Evolutionary conservation across 2,329 filamentous ascomycete genomes (phyloP), one percentile per base, ranked within the genome.

Genomic region (Sphaerostilbella broomeana): DNA sequence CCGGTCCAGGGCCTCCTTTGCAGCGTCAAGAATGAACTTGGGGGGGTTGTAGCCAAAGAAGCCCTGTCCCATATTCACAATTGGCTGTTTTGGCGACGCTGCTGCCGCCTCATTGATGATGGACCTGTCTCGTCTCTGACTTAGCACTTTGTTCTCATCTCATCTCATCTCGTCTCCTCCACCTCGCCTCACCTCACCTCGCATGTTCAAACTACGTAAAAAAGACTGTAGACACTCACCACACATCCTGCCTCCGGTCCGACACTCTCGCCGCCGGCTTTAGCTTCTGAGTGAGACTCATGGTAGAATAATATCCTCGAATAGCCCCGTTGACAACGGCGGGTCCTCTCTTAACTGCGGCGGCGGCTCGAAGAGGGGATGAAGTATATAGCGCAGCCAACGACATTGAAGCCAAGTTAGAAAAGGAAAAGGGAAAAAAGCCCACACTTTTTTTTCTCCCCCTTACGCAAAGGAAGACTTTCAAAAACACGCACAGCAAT

Each of bases 21-120:
- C 92, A 28, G 92, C 92, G 52, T 95, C 77, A 48, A 95, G 70
- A 48, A 95, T 87, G 62, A 95, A 97, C 24, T 81, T 64, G 6
- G 90, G 90, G 41, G 90, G 90, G 58, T 97, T 97, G 64, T 97
- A 97, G 43, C 90, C 90, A 52, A 87, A 89, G 51, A 87, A 87
- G 39, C 76, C 76, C 57, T 79, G 75, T 19, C 76, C 77, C 68
- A 80, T 70, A 51, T 81, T 81, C 45, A 81, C 70, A 47, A 81
- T 79, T 43, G 77, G 76, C 57, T 79, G 75, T 43, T 70, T 73
- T 13, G 76, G 75, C 18, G 76, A 79, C 20, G 75, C 73, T 6
- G 74, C 73, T 4, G 78, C 77, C 9, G 73, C 78, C 60, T 81
- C 77, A 48, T 81, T 81, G 63, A 81, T 66, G 61, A 81, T 80